Evolutionary conservation across 2,329 filamentous ascomycete species (phyloP).

Genomic region (Penicillium sumatraense): DNA sequence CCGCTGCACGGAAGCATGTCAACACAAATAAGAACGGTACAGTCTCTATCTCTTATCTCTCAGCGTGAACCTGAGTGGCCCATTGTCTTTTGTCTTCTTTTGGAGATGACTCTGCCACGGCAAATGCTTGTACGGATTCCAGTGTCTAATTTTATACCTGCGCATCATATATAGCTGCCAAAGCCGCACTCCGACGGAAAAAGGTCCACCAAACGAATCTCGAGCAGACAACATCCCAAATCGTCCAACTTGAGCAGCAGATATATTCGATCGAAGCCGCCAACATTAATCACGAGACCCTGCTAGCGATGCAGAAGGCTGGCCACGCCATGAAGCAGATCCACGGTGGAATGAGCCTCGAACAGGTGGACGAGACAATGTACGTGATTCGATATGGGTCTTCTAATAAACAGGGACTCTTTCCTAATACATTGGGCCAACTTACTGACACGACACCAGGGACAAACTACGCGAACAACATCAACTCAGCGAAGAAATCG

Average conservation of each 20-base stretch:
- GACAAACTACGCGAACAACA: constrained; percentile 91
- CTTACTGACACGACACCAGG: constrained; percentile 55
- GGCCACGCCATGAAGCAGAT: constrained; percentile 91
- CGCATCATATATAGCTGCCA: constrained; percentile 70
- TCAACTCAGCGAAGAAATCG: constrained; percentile 90
- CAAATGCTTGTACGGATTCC: background rate
- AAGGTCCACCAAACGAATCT: constrained; percentile 91
- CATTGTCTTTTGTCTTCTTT: background rate
- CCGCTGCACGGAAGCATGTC: constrained; percentile 85
- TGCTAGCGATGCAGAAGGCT: constrained; percentile 91
- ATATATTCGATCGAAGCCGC: constrained; percentile 97
- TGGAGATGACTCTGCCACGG: background rate
- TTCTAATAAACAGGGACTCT: no score
- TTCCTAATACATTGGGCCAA: background rate
- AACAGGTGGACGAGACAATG: constrained; percentile 96
- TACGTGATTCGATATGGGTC: no score
- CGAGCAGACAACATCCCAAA: constrained; percentile 87
- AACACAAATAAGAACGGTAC: constrained; percentile 87
- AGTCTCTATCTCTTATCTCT: constrained; percentile 30
- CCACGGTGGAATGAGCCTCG: constrained; percentile 85
- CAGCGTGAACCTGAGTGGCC: background rate
- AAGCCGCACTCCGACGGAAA: constrained; percentile 88
- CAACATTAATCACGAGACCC: constrained; percentile 97
- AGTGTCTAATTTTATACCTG: background rate
- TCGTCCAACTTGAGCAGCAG: constrained; percentile 90